phyloP scores from a whole-genome alignment of 2,329 filamentous ascomycete genomes.

The Elsinoe ampelina region DNA sequence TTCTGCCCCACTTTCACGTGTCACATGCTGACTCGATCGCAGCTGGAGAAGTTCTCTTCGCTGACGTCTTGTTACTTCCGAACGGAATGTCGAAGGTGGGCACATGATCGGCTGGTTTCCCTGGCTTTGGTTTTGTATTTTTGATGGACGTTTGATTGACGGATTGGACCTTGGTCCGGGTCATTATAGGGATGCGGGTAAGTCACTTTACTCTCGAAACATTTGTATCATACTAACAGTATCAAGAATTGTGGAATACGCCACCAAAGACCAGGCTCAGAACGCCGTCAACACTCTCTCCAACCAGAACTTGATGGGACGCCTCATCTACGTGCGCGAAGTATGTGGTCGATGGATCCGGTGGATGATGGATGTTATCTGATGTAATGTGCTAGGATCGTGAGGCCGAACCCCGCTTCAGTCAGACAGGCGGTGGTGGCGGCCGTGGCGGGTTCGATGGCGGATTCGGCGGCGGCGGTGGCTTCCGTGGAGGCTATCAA shows the following conservation, averaged over 20 bases:
- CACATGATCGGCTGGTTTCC: conserved; percentile 78
- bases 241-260: conserved; percentile 98
- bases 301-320: conserved; percentile 98
- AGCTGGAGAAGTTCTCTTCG: conserved; percentile 99
- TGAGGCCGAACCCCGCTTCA: conserved; percentile 95
- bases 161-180: conserved; percentile 82
- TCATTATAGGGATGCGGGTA: conserved; percentile 99
- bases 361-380: conserved; percentile 6
- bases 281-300: conserved; percentile 94
- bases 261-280: conserved; percentile 97
- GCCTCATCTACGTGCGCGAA: conserved; percentile 97
- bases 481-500: conserved; percentile 33
- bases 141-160: conserved; percentile 98
- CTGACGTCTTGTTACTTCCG: conserved; percentile 97
- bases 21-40: conserved; percentile 29
- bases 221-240: conserved; percentile 26
- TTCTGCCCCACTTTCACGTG: neutral
- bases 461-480: conserved; percentile 40
- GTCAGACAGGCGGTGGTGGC: conserved; percentile 50
- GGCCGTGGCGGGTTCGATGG: conserved; percentile 44
- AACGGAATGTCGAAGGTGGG: conserved; percentile 99
- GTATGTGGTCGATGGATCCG: conserved; percentile 40
- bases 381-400: conserved; percentile 58
- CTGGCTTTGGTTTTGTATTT: conserved; percentile 47
- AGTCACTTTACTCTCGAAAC: conserved; percentile 35